Base-by-base conservation (phyloP, 139 green algal genomes). In the Tetradesmus lagerheimii region DNA sequence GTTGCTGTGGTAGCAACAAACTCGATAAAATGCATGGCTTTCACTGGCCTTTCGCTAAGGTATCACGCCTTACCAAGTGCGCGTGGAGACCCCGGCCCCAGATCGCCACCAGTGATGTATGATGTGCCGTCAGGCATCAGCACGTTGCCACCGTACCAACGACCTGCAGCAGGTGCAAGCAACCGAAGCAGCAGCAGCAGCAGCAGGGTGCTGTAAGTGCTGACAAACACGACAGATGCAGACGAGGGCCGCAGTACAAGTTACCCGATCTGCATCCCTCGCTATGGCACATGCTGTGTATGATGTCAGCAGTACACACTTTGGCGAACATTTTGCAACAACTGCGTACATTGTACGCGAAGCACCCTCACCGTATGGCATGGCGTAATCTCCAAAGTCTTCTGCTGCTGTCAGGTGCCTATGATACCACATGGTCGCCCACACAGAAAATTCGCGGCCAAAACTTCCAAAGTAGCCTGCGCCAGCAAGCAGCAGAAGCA, bases 371-470 rank as follows among this genome's bases (percentile, higher is more conserved):
- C 80, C 80, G 20, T 86, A 86, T 14, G 80, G 80, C 80, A 86
- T 50, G 11, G 80, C 80, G 14, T 16, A 15, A 14, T 86, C 80
- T n/a, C 47, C 80, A 86, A 86, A 86, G 80, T 86, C 80, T 16
- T 86, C 80, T 2, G 80, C 62, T 16, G 38, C n/a, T 20, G 34
- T 4, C 15, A 45, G n/a, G 38, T 86, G 45, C 29, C 80, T 41
- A 31, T 86, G 80, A 15, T 86, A 86, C 80, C 43, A 74, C 80
- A 86, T 86, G n/a, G 80, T 86, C 8, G 80, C 47, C 80, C 80
- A 86, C 0, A 86, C 80, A 29, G 80, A 45, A 15, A 8, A 11
- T 1, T 75, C 1, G n/a, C 75, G 75, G 80, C 47, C 47, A n/a
- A n/a, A 75, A 1, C 47, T 47, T 9, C 80, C 80, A 74, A 86